Base-by-base conservation (phyloP, 2,329 filamentous ascomycete genomes). In the Diaporthe destruens region DNA sequence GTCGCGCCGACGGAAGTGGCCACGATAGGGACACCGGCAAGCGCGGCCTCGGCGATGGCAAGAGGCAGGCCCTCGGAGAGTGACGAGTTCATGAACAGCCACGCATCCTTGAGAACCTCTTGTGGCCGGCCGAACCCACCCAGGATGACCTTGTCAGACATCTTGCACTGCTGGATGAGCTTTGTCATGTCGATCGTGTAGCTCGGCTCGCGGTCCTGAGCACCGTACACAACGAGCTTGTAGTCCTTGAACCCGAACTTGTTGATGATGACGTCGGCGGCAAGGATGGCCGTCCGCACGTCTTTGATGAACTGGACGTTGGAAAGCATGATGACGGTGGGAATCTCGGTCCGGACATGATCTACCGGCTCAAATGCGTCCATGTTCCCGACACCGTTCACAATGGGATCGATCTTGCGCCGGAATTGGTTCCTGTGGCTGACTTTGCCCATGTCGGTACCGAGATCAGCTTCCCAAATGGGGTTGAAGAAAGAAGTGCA, bases 211-310 rank as follows among this genome's bases (percentile, higher is more conserved):
- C 90, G 89, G 79, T 91, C 90, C 71, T 90, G 87, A 23, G 88
- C 89, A 14, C 90, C 90, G 76, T 91, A 92, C 23, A 92, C 87
- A 72, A 90, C 86, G 2, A 92, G 85, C 69, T 86, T 84, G 79
- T 91, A 92, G 73, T 91, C 89, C 54, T 84, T 86, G 80, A 92
- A 91, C n/a, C 89, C 89, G 85, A 87, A 91, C 76, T 89, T 85
- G 77, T 92, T 91, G 75, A 91, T 86, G 74, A 92, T 91, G 74
- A 92, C 87, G 76, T 92, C 89, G 1, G 90, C 89, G 8, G 90
- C 89, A 6, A 91, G 82, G 32, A 92, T 85, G 4, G 90, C 89
- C 2, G 86, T 91, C 79, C 91, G 91, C 80, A 92, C 90, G 74
- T 91, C 90, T 78, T 92, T 92, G 74, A 82, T 84, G 76, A 86